Percentiles rank a stretch among this genome's conserved stretches.
Evolutionary conservation across 1,284 basidiomycete species (phyloP).

Genomic region (Dichomitus squalens): DNA sequence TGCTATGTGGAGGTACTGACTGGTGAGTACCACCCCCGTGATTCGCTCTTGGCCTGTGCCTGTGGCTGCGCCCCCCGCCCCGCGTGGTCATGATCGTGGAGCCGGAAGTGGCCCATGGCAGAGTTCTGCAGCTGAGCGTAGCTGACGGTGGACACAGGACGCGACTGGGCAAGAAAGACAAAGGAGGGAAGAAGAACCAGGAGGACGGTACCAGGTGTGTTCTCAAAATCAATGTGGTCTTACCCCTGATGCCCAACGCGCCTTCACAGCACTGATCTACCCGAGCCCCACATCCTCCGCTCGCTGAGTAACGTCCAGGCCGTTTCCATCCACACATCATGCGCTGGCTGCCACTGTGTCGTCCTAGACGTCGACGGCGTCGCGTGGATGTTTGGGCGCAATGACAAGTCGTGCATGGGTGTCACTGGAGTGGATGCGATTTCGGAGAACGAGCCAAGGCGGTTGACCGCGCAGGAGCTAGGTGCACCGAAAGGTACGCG

Average conservation of each 20-base stretch:
- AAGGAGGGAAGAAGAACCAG: constrained; percentile 23
- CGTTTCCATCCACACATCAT: constrained; percentile 72
- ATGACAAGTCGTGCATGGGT: constrained; percentile 64
- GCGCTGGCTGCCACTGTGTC: constrained; percentile 75
- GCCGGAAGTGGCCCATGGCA: too few relatives aligned
- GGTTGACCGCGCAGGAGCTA: constrained; percentile 59
- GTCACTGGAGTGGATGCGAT: constrained; percentile 55
- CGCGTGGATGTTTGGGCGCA: constrained; percentile 88
- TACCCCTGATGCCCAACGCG: background rate
- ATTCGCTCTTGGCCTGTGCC: background rate
- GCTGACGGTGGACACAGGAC: constrained; percentile 14
- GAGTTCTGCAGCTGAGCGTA: background rate
- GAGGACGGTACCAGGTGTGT: constrained; percentile 22
- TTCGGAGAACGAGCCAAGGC: constrained; percentile 72
- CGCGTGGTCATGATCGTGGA: background rate
- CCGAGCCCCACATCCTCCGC: constrained; percentile 86
- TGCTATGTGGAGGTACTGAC: constrained; percentile 85
- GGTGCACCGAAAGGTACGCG: constrained; percentile 63
- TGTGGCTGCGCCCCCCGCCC: background rate
- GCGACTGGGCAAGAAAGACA: constrained; percentile 25
- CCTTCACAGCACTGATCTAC: constrained; percentile 67
- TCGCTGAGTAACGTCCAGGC: constrained; percentile 82
- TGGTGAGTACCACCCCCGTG: constrained; percentile 50
- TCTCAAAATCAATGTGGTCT: background rate
- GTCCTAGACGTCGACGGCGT: constrained; percentile 75